Base-by-base conservation (phyloP, 176 grass and related monocot genomes). In the Lolium rigidum region DNA sequence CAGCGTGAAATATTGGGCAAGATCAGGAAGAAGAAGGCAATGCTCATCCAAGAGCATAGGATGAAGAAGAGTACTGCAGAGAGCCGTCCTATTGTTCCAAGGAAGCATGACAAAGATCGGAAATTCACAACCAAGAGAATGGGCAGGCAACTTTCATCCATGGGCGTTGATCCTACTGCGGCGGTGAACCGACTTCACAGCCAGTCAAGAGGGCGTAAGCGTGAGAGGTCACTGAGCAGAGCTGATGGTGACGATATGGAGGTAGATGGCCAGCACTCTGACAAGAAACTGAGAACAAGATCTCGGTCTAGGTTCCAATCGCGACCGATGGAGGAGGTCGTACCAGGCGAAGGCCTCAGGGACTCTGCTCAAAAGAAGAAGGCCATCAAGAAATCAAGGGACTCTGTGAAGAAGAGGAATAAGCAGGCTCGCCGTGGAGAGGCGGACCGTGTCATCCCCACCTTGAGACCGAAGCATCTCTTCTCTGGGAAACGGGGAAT, bases 1-100 rank as follows among this genome's bases (percentile, higher is more conserved):
- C 91, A 95, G 74, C 67, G 63, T 56, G 74, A 85, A 70, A 88
- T 90, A 17, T 72, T 95, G 70, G 70, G 56, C 66, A 87, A 89
- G 60, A 95, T 95, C 38, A 93, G 94, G 56, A 93, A 70, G 65
- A 95, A 91, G 70, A 95, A 95, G 74, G 77, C 66, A 1, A 21
- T 89, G 74, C 91, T 95, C 28, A 93, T 93, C 78, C 91, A 91
- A 77, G 89, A 93, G 15, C 94, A 95, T 68, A 93, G 94, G 72
- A 93, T 95, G 71, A 95, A 95, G 78, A 95, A 95, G 86, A 93
- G 94, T 21, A 95, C 94, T 54, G 94, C 94, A 10, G 94, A 91
- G 52, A 95, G 94, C 51, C 94, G 94, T 60, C 94, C 94, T 20
- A 88, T 91, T 91, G 94, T 93, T 46, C 94, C 91, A 8, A 95